Evolutionary conservation across 2,329 filamentous ascomycete genomes (phyloP), one percentile per base, ranked within the genome.

Genomic region (Claviceps sp.): DNA sequence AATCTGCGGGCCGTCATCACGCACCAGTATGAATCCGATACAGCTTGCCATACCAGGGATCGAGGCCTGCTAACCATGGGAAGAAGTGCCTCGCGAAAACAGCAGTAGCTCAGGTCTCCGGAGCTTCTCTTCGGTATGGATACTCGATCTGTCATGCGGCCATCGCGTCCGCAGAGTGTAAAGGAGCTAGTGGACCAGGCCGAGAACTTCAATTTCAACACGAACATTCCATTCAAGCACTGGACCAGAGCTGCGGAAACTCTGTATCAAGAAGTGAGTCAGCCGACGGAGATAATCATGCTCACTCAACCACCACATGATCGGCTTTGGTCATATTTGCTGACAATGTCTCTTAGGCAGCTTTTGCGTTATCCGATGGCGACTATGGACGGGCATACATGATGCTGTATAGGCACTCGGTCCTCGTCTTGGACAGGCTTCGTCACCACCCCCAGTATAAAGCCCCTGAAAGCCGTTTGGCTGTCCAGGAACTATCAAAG

Each of bases 361-460:
- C 81, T 49, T 88, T 91, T 60, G 95, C 95, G 64, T 78, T 93
- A 61, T 78, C 79, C 43, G 91, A 97, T 67, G 84, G 85, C 61
- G 90, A 96, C 67, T 81, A 89, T 57, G 81, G 89, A 60, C 85
- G 93, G 63, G 87, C 91, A 4, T 98, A 95, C 66, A 78, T 96
- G 51, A 81, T 97, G 54, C 79, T 95, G n/a, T 88, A 93, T 64
- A 83, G 93, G 59, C 89, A 95, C 69, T 89, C 89, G 9, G 77
- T 84, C 50, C 81, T 98, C n/a, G 79, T 95, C 24, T 72, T 95
- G 30, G 79, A 88, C 6, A 77, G 85, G 51, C 74, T 98, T 8
- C 76, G 79, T 0, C 76, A 72, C 1, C 93, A 97, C 60, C 89
- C 91, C 1, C 81, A 93, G 52, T 80, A 80, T 46, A 84, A 79